Evolutionary conservation across 2,329 filamentous ascomycete genomes (phyloP).

Genomic region (Sporothrix sp.): DNA sequence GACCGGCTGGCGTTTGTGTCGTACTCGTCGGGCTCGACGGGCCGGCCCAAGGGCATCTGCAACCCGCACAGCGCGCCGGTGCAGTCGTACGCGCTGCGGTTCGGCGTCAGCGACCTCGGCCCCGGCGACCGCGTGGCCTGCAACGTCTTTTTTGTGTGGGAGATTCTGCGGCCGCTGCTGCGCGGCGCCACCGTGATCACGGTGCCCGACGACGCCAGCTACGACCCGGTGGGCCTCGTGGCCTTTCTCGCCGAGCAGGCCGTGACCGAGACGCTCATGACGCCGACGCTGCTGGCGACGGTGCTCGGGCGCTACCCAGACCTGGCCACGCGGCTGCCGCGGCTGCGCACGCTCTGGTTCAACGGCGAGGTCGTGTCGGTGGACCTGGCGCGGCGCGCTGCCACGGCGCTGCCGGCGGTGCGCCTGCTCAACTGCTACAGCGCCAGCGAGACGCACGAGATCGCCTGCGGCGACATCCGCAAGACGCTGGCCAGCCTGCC

Average conservation of each 20-base stretch:
- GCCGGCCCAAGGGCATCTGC: conserved; percentile 71
- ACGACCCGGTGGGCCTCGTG: conserved; percentile 65
- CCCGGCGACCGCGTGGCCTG: conserved; percentile 73
- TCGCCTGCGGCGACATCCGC: conserved; percentile 65
- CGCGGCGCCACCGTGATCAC: conserved; percentile 67
- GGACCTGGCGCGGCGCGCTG: conserved; percentile 59
- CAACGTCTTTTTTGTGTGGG: conserved; percentile 83
- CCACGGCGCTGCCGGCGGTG: conserved; percentile 53
- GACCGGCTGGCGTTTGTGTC: conserved; percentile 71
- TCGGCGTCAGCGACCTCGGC: conserved; percentile 56
- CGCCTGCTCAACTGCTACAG: conserved; percentile 73
- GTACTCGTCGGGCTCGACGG: conserved; percentile 69
- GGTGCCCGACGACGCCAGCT: conserved; percentile 66
- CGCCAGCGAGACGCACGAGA: conserved; percentile 72
- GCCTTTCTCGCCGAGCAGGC: conserved; percentile 55
- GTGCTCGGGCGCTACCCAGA: conserved; percentile 60
- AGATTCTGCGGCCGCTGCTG: conserved; percentile 66
- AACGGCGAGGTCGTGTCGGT: conserved; percentile 78
- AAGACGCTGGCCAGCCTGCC: conserved; percentile 51
- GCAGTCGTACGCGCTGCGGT: conserved; percentile 63
- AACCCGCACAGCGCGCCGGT: conserved; percentile 69
- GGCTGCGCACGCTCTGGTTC: conserved; percentile 64
- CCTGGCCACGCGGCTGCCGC: conserved; percentile 52
- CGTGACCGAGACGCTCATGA: conserved; percentile 76
- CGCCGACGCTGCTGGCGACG: conserved; percentile 66